phyloP scores from a whole-genome alignment of 2,329 filamentous ascomycete species.

The Pseudogymnoascus sp. region DNA sequence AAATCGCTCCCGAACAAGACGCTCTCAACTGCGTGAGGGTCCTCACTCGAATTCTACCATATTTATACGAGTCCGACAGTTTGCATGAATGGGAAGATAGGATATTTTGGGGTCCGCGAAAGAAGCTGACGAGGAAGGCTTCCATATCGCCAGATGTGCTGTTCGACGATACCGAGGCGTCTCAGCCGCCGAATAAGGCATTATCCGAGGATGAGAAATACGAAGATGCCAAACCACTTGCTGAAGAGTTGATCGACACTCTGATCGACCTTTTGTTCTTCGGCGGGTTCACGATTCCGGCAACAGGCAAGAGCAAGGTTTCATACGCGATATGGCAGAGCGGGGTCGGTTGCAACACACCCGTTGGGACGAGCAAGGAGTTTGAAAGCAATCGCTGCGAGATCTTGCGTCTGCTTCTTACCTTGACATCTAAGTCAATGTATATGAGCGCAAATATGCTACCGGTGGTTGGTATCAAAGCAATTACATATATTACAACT shows the following conservation, averaged over 20 bases:
- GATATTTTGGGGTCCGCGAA: conserved; percentile 81
- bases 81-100: conserved; percentile 78
- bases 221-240: conserved; percentile 77
- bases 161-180: conserved; percentile 58
- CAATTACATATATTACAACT: conserved; percentile 82
- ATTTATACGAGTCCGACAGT: conserved; percentile 80
- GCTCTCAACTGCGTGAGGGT: conserved; percentile 93
- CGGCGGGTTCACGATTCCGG: conserved; percentile 77
- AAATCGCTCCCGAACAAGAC: conserved; percentile 73
- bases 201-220: conserved; percentile 50
- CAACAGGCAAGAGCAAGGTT: conserved; percentile 64
- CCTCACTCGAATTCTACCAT: conserved; percentile 81
- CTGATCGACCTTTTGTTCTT: conserved; percentile 87
- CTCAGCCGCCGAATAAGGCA: conserved; percentile 29
- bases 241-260: conserved; percentile 86
- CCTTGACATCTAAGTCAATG: conserved; percentile 83
- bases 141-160: conserved; percentile 65
- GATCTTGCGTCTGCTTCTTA: conserved; percentile 75
- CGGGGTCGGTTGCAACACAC: conserved; percentile 88
- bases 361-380: conserved; percentile 80
- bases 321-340: conserved; percentile 97
- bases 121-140: conserved; percentile 56
- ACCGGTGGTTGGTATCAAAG: conserved; percentile 71
- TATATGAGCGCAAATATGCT: conserved; percentile 76
- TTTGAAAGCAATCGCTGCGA: conserved; percentile 90